Base-by-base conservation (phyloP, 768 basidiomycete genomes). In the Neoboletus subvelutipes region DNA sequence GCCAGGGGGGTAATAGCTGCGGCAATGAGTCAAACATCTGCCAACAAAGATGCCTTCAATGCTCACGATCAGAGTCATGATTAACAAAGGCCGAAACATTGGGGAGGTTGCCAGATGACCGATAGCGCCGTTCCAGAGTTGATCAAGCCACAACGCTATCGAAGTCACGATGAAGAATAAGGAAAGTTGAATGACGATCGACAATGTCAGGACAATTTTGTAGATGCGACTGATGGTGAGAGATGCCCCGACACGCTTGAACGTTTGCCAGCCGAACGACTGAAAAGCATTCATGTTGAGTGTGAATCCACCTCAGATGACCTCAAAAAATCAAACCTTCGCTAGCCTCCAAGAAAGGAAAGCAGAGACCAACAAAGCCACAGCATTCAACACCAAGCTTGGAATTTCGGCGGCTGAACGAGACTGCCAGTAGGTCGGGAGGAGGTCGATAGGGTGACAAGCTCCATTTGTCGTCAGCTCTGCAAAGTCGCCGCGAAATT, bases 201-300 rank as follows among this genome's bases (percentile, higher is more conserved):
- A 89, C 54, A 91, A 73, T 17, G 79, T 74, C 40, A 91, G 78
- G 54, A 90, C 85, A 46, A 85, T 73, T 69, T 84, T 88, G 77
- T 92, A 92, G 57, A 88, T 71, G 36, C 84, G 81, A 70, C 87
- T 88, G 72, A 92, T 90, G 12, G 77, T 36, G 15, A 36, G 13
- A 36, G 34, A 36, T 36, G 34, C 34, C 37, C 90, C 90, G 50
- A 92, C 83, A 55, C 89, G 87, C 71, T 90, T 90, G 80, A 92
- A 93, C 0, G 90, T 93, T 71, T 90, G 88, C 90, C 90, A 93
- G 43, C 90, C 88, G 68, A 89, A 92, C 17, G 78, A 65, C 87
- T 89, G 6, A 36, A 29, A 18, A 34, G 41, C 7, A 5, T 15
- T 37, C 45, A 9, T 51, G 15, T 37, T 36, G 34, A 36, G 15